These are phyloP conservation scores for Coemansia biformis DNA, from an alignment of 192 early-diverging fungal species.

Conservation along the genomic window DNA sequence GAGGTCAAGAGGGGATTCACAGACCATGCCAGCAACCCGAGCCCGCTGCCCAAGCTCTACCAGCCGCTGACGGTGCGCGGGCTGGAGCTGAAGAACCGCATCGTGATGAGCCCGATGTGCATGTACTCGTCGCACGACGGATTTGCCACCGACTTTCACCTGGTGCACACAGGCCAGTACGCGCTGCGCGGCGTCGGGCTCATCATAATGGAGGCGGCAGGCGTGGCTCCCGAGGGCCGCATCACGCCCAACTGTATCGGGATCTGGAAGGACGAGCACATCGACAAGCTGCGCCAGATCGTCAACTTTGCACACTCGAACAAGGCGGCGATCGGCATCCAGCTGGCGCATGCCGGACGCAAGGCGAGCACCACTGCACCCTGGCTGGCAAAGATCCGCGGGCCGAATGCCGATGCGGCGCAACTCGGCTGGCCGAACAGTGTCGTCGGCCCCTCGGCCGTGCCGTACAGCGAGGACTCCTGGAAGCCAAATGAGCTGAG, in stretches of 20 bases:
- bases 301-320: conserved; percentile 59
- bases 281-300: conserved; percentile 44
- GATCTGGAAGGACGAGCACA: conserved; percentile 78
- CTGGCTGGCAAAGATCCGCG: conserved; percentile 11
- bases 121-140: conserved; percentile 68
- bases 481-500: conserved; percentile 53
- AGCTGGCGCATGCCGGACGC: conserved; percentile 79
- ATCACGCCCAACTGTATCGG: conserved; percentile 74
- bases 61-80: conserved; percentile 62
- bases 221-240: conserved; percentile 68
- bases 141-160: conserved; percentile 60
- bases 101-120: conserved; percentile 80
- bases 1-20: conserved; percentile 37
- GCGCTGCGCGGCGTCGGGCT: conserved; percentile 76
- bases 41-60: conserved; percentile 54
- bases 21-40: conserved; percentile 2
- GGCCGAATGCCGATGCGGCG: conserved; percentile 13
- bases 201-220: conserved; percentile 74
- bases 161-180: conserved; percentile 59
- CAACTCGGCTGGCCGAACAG: conserved; percentile 68
- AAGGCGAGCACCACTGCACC: conserved; percentile 55
- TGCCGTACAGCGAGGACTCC: conserved; percentile 41
- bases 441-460: conserved; percentile 60
- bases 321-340: conserved; percentile 60
- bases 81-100: conserved; percentile 69